phyloP scores from a whole-genome alignment of 139 green algal species.

The Cymbomonas tetramitiformis region DNA sequence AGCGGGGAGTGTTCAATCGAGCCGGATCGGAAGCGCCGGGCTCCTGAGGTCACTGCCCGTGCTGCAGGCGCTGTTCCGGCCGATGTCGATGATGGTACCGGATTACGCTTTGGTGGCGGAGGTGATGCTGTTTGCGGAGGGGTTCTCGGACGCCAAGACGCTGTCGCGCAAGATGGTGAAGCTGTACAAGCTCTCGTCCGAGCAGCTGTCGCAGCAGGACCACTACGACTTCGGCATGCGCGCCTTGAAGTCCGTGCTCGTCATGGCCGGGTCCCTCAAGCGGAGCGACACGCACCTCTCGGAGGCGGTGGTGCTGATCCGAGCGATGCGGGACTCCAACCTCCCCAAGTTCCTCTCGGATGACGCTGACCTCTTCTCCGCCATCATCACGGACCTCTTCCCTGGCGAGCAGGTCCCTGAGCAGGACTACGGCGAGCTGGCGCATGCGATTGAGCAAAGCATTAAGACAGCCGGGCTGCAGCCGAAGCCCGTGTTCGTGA shows the following conservation, averaged over 20 bases:
- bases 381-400: slow-evolving; percentile 75
- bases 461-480: slow-evolving; percentile 40
- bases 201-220: slow-evolving; percentile 74
- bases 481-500: slow-evolving; percentile 37
- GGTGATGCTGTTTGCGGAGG: slow-evolving; percentile 70
- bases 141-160: slow-evolving; percentile 60
- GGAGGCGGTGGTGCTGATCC: slow-evolving; percentile 59
- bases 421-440: slow-evolving; percentile 54
- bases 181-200: slow-evolving; percentile 75
- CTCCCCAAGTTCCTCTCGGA: slow-evolving; percentile 70
- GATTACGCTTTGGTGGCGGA: slow-evolving; percentile 61
- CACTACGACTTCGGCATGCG: slow-evolving; percentile 77
- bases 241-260: slow-evolving; percentile 66
- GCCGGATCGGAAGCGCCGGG: too few relatives aligned
- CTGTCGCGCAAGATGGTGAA: slow-evolving; percentile 74
- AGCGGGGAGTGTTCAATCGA: too few relatives aligned
- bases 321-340: slow-evolving; percentile 69
- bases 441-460: slow-evolving; percentile 38
- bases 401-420: slow-evolving; percentile 46
- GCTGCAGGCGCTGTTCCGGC: slow-evolving; percentile 67
- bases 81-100: slow-evolving; percentile 74
- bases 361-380: slow-evolving; percentile 64
- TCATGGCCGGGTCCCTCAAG: slow-evolving; percentile 67
- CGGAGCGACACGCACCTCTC: slow-evolving; percentile 43
- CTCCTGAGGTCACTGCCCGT: too few relatives aligned